Base-by-base conservation (phyloP, 495 filamentous ascomycete species). In the Aspergillus panamensis region DNA sequence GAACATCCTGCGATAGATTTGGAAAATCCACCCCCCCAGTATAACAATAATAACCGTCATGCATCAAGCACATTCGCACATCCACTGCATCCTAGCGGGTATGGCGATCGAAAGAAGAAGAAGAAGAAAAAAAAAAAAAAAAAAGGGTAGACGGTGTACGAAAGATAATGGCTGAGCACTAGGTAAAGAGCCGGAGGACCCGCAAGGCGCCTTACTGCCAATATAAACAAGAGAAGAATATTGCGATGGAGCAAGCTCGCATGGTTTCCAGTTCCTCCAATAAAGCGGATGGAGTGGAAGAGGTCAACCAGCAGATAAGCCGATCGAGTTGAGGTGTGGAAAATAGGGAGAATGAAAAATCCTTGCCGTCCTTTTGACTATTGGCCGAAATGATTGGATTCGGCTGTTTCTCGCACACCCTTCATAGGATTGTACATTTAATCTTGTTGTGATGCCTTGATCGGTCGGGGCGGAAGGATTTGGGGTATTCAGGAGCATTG, bases 371-470 rank as follows among this genome's bases (percentile, higher is more conserved):
- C 8, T 6, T 20, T 45, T 6, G 6, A n/a, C 42, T 20, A 21
- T n/a, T 7, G 40, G 33, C 21, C 48, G 35, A 17, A 20, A 20
- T 12, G 21, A 48, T 17, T 35, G 29, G 47, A 31, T 35, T 45
- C 8, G 37, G 30, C 52, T 16, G 3, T 49, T 31, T 17, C 48
- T 14, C 48, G 49, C 10, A 13, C 10, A n/a, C 14, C 55, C 50
- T 16, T 78, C 69, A 80, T 59, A 80, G 64, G 48, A 80, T 67
- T 51, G 66, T 68, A 59, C 77, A 80, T 58, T 68, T 69, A 29
- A 78, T 47, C 6, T 68, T 64, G 54, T 66, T 63, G 62, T 73
- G 74, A 66, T 77, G 74, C 48, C 69, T 65, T 17, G 68, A 52
- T n/a, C 73, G 69, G 63, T 78, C 76, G 19, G 74, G 66, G 35